Conservation (phyloP, 208 protist genomes). For the Entamoeba histolytica region DNA sequence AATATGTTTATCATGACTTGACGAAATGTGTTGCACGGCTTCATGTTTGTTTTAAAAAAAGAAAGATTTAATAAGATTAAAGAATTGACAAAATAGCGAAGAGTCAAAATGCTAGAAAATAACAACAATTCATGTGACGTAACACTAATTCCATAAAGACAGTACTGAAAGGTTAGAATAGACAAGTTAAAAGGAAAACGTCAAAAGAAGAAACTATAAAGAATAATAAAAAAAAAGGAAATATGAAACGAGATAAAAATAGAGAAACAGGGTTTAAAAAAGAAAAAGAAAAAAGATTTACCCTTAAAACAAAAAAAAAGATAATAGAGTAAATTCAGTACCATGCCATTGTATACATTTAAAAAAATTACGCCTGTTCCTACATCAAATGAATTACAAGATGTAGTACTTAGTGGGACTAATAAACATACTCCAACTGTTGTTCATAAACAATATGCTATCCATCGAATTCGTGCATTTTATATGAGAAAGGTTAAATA, state of each 20-base stretch:
- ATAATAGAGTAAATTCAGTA: not conserved
- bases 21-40: not conserved
- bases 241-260: too few relatives aligned
- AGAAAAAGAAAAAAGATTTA: not conserved
- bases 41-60: not conserved
- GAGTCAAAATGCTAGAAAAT: too few relatives aligned
- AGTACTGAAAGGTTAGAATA: too few relatives aligned
- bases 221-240: too few relatives aligned
- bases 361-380: constrained; percentile 86
- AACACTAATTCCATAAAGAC: too few relatives aligned
- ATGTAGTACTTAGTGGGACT: constrained; percentile 94
- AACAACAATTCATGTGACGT: too few relatives aligned
- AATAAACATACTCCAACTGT: constrained; percentile 98
- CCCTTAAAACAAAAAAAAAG: not conserved
- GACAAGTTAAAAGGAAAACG: too few relatives aligned
- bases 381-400: constrained; percentile 88
- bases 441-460: constrained; percentile 90
- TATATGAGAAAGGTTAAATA: constrained; percentile 71
- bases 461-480: constrained; percentile 89
- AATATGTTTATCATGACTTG: not conserved
- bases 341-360: constrained; percentile 69
- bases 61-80: not conserved
- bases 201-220: too few relatives aligned
- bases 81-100: too few relatives aligned
- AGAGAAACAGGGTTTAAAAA: too few relatives aligned